These are phyloP conservation scores for Colletotrichum coccodes DNA, from an alignment of 2,329 filamentous ascomycete species.

Conservation along the genomic window DNA sequence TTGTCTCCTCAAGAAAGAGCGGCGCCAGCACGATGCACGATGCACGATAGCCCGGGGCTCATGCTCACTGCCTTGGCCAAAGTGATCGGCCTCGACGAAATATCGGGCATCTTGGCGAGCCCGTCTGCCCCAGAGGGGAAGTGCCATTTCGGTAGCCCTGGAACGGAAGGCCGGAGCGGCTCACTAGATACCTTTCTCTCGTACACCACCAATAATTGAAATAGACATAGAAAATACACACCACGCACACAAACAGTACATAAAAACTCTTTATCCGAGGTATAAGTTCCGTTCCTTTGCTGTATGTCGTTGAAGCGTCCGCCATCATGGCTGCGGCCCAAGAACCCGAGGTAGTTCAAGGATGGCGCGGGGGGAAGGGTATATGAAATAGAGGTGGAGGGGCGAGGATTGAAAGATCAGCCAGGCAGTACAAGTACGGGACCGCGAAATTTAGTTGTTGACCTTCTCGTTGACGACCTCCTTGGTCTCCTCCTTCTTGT, in stretches of 20 bases:
- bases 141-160: not conserved
- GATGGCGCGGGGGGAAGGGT: conserved; percentile 15
- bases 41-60: not conserved
- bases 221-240: conserved; percentile 26
- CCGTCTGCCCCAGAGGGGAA: not conserved
- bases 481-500: conserved; percentile 71
- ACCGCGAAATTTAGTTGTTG: conserved; percentile 49
- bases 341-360: conserved; percentile 13
- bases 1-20: not conserved
- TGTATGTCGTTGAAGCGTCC: conserved; percentile 31
- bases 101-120: not conserved
- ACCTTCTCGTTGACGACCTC: conserved; percentile 63
- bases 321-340: conserved; percentile 21
- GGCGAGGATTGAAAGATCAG: not conserved
- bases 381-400: conserved; percentile 15
- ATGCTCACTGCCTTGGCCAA: not conserved
- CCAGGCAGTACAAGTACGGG: not conserved
- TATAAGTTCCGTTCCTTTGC: conserved; percentile 30
- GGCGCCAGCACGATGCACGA: not conserved
- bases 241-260: conserved; percentile 2
- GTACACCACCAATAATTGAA: conserved; percentile 11
- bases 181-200: not conserved
- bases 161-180: not conserved
- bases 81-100: not conserved
- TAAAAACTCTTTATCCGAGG: conserved; percentile 24